Conservation (phyloP, 1,284 basidiomycete species). For the Ustilago lituana region DNA sequence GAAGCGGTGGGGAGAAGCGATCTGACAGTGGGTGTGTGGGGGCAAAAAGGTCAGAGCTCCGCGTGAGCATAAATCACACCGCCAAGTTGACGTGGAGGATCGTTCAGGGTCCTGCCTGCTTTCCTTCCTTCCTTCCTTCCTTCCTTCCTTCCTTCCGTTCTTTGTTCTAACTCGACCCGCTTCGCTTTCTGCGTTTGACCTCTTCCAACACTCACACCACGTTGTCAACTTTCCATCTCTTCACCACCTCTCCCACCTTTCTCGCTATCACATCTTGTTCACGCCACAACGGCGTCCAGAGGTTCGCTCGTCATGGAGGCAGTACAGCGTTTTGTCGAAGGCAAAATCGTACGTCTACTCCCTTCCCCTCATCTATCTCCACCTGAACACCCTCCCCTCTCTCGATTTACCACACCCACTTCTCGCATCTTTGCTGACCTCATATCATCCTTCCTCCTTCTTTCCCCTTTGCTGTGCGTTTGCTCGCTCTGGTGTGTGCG, state of each 20-base stretch:
- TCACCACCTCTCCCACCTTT: not conserved
- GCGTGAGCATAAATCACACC: no score
- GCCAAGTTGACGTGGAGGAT: conserved; percentile 16
- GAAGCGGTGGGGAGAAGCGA: no score
- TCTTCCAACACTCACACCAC: not conserved
- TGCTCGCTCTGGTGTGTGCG: not conserved
- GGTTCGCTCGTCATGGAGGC: no score
- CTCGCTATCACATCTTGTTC: not conserved
- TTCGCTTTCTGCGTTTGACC: no score
- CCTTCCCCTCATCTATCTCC: not conserved
- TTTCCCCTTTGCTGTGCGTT: not conserved
- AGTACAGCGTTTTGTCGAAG: conserved; percentile 33
- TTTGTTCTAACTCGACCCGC: no score
- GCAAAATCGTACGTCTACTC: conserved; percentile 32
- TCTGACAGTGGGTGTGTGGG: no score
- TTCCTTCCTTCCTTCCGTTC: no score
- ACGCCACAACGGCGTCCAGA: no score
- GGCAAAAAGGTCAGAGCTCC: no score
- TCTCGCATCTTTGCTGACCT: not conserved
- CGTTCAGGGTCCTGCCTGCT: conserved; percentile 9
- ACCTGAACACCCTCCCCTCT: not conserved
- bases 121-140: no score
- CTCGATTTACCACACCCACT: not conserved
- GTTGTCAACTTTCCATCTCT: not conserved
- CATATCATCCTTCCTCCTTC: not conserved